A percentile compares a stretch with the other conserved stretches of the same genome.
These are phyloP conservation scores for Coccomyxa sp. DNA, from an alignment of 139 green algal genomes.

Conservation along the genomic window DNA sequence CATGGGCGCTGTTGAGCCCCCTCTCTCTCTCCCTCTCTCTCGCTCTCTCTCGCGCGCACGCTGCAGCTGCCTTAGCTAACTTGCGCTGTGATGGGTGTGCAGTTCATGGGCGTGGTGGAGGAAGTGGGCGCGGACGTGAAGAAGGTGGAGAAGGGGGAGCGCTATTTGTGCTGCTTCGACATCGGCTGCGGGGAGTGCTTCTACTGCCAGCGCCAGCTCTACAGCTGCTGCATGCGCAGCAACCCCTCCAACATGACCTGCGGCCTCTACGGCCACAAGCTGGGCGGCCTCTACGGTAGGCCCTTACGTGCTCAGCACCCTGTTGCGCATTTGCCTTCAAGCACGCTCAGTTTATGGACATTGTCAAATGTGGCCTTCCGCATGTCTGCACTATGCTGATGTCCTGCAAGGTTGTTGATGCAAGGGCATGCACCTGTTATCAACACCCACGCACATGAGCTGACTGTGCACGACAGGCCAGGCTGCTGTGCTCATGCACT, in stretches of 20 bases:
- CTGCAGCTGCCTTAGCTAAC: neutral
- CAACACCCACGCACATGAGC: neutral
- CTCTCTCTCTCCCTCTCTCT: no score
- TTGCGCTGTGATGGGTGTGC: neutral
- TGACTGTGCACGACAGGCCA: neutral
- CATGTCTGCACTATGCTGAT: neutral
- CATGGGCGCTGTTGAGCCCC: no score
- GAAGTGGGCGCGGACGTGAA: conserved; percentile 47
- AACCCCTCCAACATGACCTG: neutral
- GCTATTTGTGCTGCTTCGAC: conserved; percentile 67
- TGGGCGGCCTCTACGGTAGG: neutral
- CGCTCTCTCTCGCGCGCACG: no score
- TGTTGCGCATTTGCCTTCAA: neutral
- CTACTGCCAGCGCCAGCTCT: conserved; percentile 44
- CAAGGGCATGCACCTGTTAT: neutral
- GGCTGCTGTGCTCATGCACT: neutral
- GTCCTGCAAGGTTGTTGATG: neutral
- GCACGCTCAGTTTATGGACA: neutral
- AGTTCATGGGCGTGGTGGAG: conserved; percentile 74
- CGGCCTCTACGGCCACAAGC: neutral
- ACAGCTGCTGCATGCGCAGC: conserved; percentile 37
- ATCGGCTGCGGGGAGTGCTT: conserved; percentile 63
- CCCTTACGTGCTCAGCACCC: neutral
- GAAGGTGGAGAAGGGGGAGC: conserved; percentile 48
- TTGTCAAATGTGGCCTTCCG: neutral